A percentile compares a stretch with the other conserved stretches of the same genome.
Conservation (phyloP, 306 rosid genomes). For the Fragaria nilgerrensis region DNA sequence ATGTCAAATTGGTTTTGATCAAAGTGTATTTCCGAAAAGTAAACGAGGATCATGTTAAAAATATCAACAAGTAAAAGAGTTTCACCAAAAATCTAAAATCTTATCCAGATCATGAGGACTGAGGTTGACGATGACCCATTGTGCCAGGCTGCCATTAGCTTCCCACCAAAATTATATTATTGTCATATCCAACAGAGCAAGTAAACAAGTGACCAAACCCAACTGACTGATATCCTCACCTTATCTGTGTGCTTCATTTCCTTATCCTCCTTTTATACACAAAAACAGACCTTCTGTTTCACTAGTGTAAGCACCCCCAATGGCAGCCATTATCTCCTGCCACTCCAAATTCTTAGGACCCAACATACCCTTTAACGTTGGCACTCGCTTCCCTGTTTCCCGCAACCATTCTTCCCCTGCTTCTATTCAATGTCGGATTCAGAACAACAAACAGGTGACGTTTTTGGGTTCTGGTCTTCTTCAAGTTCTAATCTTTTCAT, state of each 20-base stretch:
- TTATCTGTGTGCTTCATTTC: not conserved
- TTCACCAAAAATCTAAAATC: not conserved
- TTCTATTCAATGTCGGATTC: conserved; percentile 7
- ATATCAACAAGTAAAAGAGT: not conserved
- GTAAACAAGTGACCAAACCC: conserved; percentile 2
- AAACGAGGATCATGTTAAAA: not conserved
- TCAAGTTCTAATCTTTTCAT: not conserved
- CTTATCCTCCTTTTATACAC: not conserved
- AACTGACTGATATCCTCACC: conserved; percentile 1
- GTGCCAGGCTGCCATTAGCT: not conserved
- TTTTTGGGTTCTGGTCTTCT: conserved; percentile 8
- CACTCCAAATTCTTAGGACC: conserved; percentile 41
- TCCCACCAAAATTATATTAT: not conserved
- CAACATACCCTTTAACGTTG: conserved; percentile 33
- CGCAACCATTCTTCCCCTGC: conserved; percentile 39
- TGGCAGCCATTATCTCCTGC: conserved; percentile 69
- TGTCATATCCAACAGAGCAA: not conserved
- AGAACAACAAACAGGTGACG: conserved; percentile 39
- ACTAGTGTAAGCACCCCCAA: conserved; percentile 1
- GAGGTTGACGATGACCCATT: conserved; percentile 8
- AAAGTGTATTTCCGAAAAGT: too few relatives aligned
- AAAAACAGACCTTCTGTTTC: not conserved
- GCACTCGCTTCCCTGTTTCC: conserved; percentile 35
- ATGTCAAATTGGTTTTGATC: too few relatives aligned
- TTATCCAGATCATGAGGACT: conserved; percentile 32